Evolutionary conservation across 192 early-diverging fungal genomes (phyloP).

Genomic region (Coemansia sp.): DNA sequence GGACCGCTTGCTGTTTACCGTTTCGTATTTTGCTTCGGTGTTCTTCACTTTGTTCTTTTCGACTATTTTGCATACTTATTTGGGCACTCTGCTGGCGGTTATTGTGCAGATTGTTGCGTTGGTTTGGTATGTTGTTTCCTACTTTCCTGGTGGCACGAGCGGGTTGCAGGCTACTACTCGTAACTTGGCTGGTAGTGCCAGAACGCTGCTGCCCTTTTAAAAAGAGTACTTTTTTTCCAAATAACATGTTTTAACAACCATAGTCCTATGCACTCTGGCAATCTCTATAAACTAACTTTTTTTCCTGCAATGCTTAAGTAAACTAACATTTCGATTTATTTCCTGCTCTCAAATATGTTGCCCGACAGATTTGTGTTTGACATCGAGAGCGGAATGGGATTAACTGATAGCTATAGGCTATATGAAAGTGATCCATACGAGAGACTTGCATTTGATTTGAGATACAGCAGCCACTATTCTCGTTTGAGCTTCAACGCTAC

Average conservation of each 20-base stretch:
- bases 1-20: conserved; percentile 79
- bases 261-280: too few species aligned
- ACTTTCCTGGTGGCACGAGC: conserved; percentile 71
- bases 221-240: neutral
- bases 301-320: too few species aligned
- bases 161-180: conserved; percentile 59
- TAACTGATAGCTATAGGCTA: too few species aligned
- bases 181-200: conserved; percentile 37
- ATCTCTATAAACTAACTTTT: too few species aligned
- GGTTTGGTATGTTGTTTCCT: conserved; percentile 79
- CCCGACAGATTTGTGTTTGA: neutral
- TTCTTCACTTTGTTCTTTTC: conserved; percentile 82
- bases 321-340: too few species aligned
- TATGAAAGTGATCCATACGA: too few species aligned
- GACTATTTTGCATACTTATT: conserved; percentile 64
- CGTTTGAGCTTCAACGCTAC: too few species aligned
- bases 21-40: conserved; percentile 78
- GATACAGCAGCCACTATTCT: too few species aligned
- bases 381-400: too few species aligned
- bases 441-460: too few species aligned
- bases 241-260: too few species aligned
- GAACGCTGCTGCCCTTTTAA: conserved; percentile 48
- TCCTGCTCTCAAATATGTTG: neutral
- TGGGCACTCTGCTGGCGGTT: conserved; percentile 75
- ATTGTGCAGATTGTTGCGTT: conserved; percentile 78